phyloP scores from a whole-genome alignment of 2,329 filamentous ascomycete species.

The Colletotrichum camelliae region DNA sequence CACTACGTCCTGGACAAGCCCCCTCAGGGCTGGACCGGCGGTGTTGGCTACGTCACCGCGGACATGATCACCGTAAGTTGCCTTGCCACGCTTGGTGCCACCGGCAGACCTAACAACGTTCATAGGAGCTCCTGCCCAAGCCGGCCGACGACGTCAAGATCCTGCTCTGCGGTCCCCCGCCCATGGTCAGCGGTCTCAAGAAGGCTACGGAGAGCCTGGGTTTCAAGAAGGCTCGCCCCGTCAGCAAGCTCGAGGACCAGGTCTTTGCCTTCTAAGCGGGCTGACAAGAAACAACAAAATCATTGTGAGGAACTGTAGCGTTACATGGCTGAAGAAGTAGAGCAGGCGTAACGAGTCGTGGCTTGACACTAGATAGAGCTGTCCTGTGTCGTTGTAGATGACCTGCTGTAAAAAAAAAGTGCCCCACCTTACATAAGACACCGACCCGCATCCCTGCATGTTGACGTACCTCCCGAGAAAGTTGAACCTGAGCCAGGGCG shows the following conservation, averaged over 20 bases:
- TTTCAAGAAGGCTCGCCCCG: conserved; percentile 89
- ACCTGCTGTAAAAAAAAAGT: background rate
- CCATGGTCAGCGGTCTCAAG: conserved; percentile 97
- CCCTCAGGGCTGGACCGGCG: conserved; percentile 88
- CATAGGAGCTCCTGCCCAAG: conserved; percentile 78
- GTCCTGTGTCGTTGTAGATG: background rate
- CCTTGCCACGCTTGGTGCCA: background rate
- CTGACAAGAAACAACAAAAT: background rate
- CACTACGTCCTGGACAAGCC: conserved; percentile 98
- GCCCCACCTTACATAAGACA: conserved; percentile 13
- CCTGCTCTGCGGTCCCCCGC: conserved; percentile 91
- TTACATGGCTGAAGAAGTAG: background rate
- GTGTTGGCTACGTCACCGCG: conserved; percentile 90
- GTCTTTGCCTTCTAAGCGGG: conserved; percentile 82
- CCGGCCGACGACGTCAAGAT: conserved; percentile 90
- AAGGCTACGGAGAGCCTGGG: conserved; percentile 90
- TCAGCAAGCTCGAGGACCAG: conserved; percentile 98
- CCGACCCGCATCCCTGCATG: background rate
- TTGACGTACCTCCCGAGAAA: conserved; percentile 16
- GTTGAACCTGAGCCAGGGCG: background rate
- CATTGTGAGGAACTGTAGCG: too few relatives aligned
- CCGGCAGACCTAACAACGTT: conserved; percentile 32
- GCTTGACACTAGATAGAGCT: background rate
- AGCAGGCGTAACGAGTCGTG: background rate
- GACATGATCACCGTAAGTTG: conserved; percentile 87